These are phyloP conservation scores for Pseudocercospora pini-densiflorae DNA, from an alignment of 2,329 filamentous ascomycete species.

Conservation along the genomic window DNA sequence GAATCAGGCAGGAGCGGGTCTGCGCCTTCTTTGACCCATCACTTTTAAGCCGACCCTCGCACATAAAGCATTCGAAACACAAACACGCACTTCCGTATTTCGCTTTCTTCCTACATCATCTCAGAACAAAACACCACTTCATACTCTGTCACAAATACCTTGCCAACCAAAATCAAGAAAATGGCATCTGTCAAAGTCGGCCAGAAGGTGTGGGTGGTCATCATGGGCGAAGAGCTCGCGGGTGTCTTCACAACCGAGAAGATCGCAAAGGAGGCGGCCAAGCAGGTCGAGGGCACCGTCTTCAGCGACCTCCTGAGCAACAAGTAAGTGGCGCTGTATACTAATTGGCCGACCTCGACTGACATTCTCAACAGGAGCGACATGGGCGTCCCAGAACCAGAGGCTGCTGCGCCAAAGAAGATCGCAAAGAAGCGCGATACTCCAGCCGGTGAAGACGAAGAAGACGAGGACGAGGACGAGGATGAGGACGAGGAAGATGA, in stretches of 20 bases:
- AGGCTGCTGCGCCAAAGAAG: neutral
- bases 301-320: neutral
- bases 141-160: neutral
- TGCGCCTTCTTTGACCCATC: neutral
- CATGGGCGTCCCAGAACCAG: neutral
- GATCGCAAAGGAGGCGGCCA: neutral
- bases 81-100: neutral
- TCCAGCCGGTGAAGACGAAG: neutral
- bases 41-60: neutral
- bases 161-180: neutral
- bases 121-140: neutral
- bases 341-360: neutral
- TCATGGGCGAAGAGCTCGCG: neutral
- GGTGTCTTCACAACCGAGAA: neutral
- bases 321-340: neutral
- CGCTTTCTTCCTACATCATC: neutral
- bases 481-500: neutral
- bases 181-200: neutral
- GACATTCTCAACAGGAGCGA: neutral
- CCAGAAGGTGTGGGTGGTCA: constrained; percentile 1
- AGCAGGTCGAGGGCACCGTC: neutral
- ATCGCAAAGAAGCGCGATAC: neutral
- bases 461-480: neutral
- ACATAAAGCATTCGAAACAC: constrained; percentile 1
- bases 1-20: constrained; percentile 3